These are phyloP conservation scores for Monosporascus cannonballus DNA, from an alignment of 2,329 filamentous ascomycete species.

Conservation along the genomic window DNA sequence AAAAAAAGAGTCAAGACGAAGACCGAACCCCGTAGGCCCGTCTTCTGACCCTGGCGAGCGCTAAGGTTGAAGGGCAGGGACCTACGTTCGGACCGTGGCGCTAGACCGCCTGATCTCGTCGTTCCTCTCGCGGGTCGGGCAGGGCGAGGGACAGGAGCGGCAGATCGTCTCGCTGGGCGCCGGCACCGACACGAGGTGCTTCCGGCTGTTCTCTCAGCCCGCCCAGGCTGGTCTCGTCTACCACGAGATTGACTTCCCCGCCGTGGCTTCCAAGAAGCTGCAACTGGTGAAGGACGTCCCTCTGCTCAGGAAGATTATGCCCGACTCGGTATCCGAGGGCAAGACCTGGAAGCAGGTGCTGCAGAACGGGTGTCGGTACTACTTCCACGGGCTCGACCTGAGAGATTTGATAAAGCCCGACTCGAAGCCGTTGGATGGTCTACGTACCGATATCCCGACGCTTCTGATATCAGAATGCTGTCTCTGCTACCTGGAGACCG, in stretches of 20 bases:
- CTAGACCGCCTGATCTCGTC: slow-evolving; percentile 70
- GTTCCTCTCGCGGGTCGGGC: slow-evolving; percentile 52
- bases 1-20: too few species aligned
- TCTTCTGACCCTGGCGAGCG: slow-evolving; percentile 12
- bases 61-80: slow-evolving; percentile 50
- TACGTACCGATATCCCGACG: slow-evolving; percentile 62
- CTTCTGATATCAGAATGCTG: slow-evolving; percentile 93
- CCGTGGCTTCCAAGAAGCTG: slow-evolving; percentile 65
- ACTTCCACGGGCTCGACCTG: slow-evolving; percentile 64
- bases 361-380: slow-evolving; percentile 36
- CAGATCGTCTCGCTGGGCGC: slow-evolving; percentile 92
- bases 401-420: slow-evolving; percentile 43
- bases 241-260: slow-evolving; percentile 86
- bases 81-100: slow-evolving; percentile 82
- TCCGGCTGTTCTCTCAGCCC: slow-evolving; percentile 58
- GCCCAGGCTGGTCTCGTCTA: slow-evolving; percentile 53
- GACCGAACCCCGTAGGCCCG: neutral
- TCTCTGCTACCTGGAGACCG: slow-evolving; percentile 73
- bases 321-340: slow-evolving; percentile 22
- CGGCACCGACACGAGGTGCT: slow-evolving; percentile 85
- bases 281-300: slow-evolving; percentile 42
- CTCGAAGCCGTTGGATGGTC: slow-evolving; percentile 30
- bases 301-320: slow-evolving; percentile 32
- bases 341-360: slow-evolving; percentile 36
- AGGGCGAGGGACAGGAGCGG: slow-evolving; percentile 30